These are phyloP conservation scores for Raphanus raphanistrum DNA, from an alignment of 345 rosid species.

Conservation along the genomic window DNA sequence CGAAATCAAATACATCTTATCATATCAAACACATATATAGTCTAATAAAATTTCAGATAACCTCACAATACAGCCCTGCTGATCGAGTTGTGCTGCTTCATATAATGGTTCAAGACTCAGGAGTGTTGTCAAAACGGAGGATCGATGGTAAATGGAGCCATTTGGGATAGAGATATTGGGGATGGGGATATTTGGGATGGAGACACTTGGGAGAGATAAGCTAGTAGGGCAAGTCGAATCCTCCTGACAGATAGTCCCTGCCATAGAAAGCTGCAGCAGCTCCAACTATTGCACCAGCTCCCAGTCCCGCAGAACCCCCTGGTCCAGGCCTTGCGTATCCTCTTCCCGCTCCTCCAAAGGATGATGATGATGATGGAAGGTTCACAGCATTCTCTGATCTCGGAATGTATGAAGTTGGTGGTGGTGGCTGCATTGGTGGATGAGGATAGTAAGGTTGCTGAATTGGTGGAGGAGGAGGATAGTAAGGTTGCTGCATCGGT, in stretches of 20 bases:
- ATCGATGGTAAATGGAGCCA: slow-evolving; percentile 47
- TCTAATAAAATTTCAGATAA: slow-evolving; percentile 18
- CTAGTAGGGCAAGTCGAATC: slow-evolving; percentile 58
- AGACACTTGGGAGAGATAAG: slow-evolving; percentile 46
- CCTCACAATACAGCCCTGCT: background rate
- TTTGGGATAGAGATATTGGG: slow-evolving; percentile 28
- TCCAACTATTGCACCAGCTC: slow-evolving; percentile 73
- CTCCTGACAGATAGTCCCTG: slow-evolving; percentile 69
- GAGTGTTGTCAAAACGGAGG: slow-evolving; percentile 48
- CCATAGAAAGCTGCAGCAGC: slow-evolving; percentile 69
- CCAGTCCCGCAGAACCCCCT: slow-evolving; percentile 53
- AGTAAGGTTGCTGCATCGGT: slow-evolving; percentile 37
- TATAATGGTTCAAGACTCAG: background rate
- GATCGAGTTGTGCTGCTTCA: background rate
- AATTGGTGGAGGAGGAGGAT: slow-evolving; percentile 35
- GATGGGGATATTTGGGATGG: slow-evolving; percentile 42
- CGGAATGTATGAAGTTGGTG: slow-evolving; percentile 43
- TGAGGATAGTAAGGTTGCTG: slow-evolving; percentile 41
- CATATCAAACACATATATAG: background rate
- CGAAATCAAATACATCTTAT: background rate
- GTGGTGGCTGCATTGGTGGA: slow-evolving; percentile 52
- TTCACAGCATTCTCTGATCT: slow-evolving; percentile 43
- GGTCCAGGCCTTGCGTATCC: slow-evolving; percentile 43
- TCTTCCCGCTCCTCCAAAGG: slow-evolving; percentile 36
- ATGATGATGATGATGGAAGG: slow-evolving; percentile 44